Percentiles rank a stretch among this genome's conserved stretches.
These are phyloP conservation scores for Xylaria hypoxylon DNA, from an alignment of 2,329 filamentous ascomycete species.

Conservation along the genomic window DNA sequence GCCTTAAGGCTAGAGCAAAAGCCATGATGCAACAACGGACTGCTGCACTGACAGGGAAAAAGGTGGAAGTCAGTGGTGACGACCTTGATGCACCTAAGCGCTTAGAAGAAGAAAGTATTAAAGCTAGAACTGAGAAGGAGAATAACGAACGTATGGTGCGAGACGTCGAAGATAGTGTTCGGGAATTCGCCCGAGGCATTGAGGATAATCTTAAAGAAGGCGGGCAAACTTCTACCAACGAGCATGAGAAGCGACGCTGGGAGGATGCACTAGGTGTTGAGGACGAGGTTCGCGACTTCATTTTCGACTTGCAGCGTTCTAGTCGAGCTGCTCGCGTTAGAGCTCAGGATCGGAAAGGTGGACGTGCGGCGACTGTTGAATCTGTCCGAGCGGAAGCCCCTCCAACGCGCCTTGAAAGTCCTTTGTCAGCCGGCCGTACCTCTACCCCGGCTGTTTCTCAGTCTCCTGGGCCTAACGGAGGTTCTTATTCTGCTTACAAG, in stretches of 20 bases:
- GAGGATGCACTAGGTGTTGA: conserved; percentile 96
- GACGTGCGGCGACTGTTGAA: conserved; percentile 56
- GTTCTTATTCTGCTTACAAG: conserved; percentile 84
- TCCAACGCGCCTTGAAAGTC: conserved; percentile 64
- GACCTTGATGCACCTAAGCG: conserved; percentile 84
- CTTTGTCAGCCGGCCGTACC: conserved; percentile 65
- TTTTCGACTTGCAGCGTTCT: conserved; percentile 91
- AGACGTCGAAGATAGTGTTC: conserved; percentile 96
- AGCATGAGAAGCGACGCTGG: conserved; percentile 94
- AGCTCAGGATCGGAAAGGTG: conserved; percentile 65
- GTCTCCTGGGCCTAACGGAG: conserved; percentile 62
- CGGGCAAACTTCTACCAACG: conserved; percentile 77
- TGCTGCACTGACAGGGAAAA: conserved; percentile 89
- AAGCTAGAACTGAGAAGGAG: conserved; percentile 85
- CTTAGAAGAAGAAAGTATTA: conserved; percentile 87
- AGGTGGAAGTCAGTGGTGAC: conserved; percentile 75
- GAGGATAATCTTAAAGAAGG: conserved; percentile 90
- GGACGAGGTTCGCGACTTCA: conserved; percentile 96
- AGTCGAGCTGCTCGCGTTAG: conserved; percentile 80
- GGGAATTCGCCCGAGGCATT: conserved; percentile 84
- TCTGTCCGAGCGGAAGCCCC: conserved; percentile 59
- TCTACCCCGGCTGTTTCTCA: conserved; percentile 61
- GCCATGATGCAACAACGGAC: conserved; percentile 99
- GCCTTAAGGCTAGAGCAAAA: conserved; percentile 92
- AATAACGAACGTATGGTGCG: conserved; percentile 96